A percentile compares a stretch with the other conserved stretches of the same genome.
Conservation (phyloP, 2,329 filamentous ascomycete species). For the Alternaria arborescens region DNA sequence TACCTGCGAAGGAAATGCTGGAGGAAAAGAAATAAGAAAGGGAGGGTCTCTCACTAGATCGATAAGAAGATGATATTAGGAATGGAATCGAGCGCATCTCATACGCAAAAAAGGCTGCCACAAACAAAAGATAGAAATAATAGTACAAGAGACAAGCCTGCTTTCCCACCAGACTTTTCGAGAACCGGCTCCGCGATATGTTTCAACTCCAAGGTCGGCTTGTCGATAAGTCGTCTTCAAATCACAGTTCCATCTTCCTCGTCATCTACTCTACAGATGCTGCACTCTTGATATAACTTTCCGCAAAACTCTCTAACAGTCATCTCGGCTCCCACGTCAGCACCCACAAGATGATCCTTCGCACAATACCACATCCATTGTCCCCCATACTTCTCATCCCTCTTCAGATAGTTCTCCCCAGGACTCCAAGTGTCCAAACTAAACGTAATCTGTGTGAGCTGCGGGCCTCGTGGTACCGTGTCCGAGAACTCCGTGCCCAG, state of each 20-base stretch:
- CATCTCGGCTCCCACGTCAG: conserved; percentile 30
- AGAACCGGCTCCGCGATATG: background rate
- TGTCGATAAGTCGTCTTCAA: background rate
- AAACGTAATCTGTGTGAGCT: conserved; percentile 45
- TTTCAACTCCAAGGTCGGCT: background rate
- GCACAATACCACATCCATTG: conserved; percentile 48
- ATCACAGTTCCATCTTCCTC: conserved; percentile 16
- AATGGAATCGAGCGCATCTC: background rate
- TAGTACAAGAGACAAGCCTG: background rate
- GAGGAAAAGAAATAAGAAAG: conserved; percentile 27
- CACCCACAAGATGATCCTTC: conserved; percentile 35
- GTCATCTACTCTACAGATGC: conserved; percentile 28
- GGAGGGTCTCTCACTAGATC: background rate
- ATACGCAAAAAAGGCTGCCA: background rate
- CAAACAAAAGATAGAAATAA: background rate
- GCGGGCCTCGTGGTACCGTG: conserved; percentile 21
- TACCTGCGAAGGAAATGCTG: conserved; percentile 55
- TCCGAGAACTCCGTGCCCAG: conserved; percentile 32
- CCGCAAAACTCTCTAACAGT: conserved; percentile 44
- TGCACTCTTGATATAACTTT: conserved; percentile 41
- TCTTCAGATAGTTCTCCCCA: conserved; percentile 45
- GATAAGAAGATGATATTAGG: background rate
- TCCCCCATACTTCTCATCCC: conserved; percentile 29
- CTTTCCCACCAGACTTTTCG: background rate
- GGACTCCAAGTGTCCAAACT: conserved; percentile 48